phyloP scores from a whole-genome alignment of 805 yeast species.

The Teunomyces gatunensis region DNA sequence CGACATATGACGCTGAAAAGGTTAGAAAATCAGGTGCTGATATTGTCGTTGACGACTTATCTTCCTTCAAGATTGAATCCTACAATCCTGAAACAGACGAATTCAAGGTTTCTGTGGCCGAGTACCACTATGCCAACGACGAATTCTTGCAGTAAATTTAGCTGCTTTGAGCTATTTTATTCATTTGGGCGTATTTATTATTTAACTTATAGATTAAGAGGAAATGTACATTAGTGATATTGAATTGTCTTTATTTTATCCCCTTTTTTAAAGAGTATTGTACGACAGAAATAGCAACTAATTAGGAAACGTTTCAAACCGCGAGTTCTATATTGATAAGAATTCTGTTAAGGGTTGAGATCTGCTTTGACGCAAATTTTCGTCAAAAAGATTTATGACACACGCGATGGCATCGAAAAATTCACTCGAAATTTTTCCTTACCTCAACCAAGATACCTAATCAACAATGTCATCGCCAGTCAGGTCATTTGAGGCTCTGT shows the following conservation, averaged over 20 bases:
- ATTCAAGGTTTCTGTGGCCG: conserved; percentile 38
- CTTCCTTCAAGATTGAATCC: conserved; percentile 55
- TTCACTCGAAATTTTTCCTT: conserved; percentile 1
- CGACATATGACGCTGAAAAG: conserved; percentile 68
- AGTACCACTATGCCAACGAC: conserved; percentile 43
- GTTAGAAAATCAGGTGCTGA: conserved; percentile 78
- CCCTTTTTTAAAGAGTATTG: background rate
- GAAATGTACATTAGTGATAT: conserved; percentile 8
- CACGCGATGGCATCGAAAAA: conserved; percentile 6
- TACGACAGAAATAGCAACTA: background rate
- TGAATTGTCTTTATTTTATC: background rate
- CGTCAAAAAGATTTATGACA: background rate
- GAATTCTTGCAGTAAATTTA: conserved; percentile 29
- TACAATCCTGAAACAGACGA: conserved; percentile 40
- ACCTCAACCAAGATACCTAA: background rate
- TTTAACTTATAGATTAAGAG: conserved; percentile 6
- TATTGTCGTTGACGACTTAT: conserved; percentile 73
- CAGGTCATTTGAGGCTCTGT: conserved; percentile 26
- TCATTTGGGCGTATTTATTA: conserved; percentile 15
- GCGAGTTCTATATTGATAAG: background rate
- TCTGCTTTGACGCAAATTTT: background rate
- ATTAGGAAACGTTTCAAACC: too few species aligned
- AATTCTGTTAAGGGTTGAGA: background rate
- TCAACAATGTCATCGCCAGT: conserved; percentile 1
- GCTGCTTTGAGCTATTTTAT: conserved; percentile 20